phyloP scores from a whole-genome alignment of 2,329 filamentous ascomycete genomes.

The Fusarium avenaceum region DNA sequence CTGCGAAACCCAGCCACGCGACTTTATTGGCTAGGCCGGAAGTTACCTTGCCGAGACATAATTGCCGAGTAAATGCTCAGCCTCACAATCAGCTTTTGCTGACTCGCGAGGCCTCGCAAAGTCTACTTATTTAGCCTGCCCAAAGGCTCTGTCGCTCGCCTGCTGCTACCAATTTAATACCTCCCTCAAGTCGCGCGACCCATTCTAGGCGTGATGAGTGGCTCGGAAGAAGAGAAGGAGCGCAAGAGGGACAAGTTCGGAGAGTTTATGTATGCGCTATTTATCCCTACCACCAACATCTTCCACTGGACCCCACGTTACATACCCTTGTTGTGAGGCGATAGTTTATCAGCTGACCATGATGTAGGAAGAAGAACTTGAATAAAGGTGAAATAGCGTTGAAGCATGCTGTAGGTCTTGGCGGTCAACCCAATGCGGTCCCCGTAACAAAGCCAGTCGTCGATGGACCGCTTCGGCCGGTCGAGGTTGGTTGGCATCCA shows the following conservation, averaged over 20 bases:
- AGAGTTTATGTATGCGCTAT: conserved; percentile 52
- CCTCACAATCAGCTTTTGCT: conserved; percentile 33
- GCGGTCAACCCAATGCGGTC: conserved; percentile 51
- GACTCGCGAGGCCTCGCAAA: conserved; percentile 17
- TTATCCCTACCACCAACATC: conserved; percentile 15
- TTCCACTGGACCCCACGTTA: neutral
- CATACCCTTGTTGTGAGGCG: neutral
- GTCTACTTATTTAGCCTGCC: neutral
- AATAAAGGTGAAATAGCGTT: conserved; percentile 54
- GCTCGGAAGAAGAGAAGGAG: conserved; percentile 40
- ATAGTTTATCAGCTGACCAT: conserved; percentile 8
- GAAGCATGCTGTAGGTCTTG: conserved; percentile 55
- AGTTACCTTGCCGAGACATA: conserved; percentile 8
- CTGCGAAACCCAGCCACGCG: neutral
- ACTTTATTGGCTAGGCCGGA: conserved; percentile 17
- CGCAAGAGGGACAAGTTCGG: conserved; percentile 52
- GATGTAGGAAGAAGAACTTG: conserved; percentile 50
- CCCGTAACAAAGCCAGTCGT: conserved; percentile 49
- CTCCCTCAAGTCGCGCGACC: neutral
- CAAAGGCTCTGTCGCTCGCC: neutral
- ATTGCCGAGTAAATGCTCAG: conserved; percentile 17
- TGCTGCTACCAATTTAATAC: no score
- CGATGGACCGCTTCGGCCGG: conserved; percentile 53
- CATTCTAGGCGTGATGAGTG: conserved; percentile 13
- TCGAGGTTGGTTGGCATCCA: conserved; percentile 71